These are phyloP conservation scores for Candida neerlandica DNA, from an alignment of 1,139 yeast species.

Conservation along the genomic window DNA sequence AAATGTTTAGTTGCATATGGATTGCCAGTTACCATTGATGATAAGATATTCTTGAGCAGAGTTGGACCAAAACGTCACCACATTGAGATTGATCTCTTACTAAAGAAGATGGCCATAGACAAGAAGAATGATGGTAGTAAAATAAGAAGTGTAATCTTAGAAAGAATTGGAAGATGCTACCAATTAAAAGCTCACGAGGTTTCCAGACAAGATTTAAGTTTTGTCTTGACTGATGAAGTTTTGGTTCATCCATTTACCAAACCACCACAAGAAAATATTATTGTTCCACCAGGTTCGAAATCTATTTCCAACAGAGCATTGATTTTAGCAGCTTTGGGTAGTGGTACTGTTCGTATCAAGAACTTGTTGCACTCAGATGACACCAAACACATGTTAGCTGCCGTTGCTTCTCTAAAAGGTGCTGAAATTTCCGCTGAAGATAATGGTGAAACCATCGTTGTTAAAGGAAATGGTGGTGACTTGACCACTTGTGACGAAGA, in stretches of 20 bases:
- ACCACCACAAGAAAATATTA: slow-evolving; percentile 45
- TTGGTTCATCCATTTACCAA: slow-evolving; percentile 58
- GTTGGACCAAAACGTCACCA: slow-evolving; percentile 62
- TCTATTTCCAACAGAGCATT: slow-evolving; percentile 95
- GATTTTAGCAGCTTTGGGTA: slow-evolving; percentile 87
- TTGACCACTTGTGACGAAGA: slow-evolving; percentile 60
- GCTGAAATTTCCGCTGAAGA: slow-evolving; percentile 81
- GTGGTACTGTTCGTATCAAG: slow-evolving; percentile 79
- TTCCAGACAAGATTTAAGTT: slow-evolving; percentile 75
- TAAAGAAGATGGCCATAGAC: slow-evolving; percentile 91
- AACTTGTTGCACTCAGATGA: slow-evolving; percentile 94
- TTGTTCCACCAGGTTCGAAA: slow-evolving; percentile 95
- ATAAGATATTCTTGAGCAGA: slow-evolving; percentile 62
- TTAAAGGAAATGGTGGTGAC: slow-evolving; percentile 85
- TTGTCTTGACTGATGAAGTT: slow-evolving; percentile 83
- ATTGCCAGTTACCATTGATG: slow-evolving; percentile 78
- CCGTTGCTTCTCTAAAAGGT: slow-evolving; percentile 77
- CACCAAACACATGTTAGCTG: slow-evolving; percentile 91
- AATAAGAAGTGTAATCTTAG: slow-evolving; percentile 83
- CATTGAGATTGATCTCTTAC: slow-evolving; percentile 70
- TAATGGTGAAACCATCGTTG: slow-evolving; percentile 85
- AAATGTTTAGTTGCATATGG: slow-evolving; percentile 85
- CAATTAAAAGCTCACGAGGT: slow-evolving; percentile 88
- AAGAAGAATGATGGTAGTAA: slow-evolving; percentile 93
- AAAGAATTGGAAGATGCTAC: slow-evolving; percentile 83